These are phyloP conservation scores for Hypoxylon sp. DNA, from an alignment of 2,329 filamentous ascomycete genomes.

Conservation along the genomic window DNA sequence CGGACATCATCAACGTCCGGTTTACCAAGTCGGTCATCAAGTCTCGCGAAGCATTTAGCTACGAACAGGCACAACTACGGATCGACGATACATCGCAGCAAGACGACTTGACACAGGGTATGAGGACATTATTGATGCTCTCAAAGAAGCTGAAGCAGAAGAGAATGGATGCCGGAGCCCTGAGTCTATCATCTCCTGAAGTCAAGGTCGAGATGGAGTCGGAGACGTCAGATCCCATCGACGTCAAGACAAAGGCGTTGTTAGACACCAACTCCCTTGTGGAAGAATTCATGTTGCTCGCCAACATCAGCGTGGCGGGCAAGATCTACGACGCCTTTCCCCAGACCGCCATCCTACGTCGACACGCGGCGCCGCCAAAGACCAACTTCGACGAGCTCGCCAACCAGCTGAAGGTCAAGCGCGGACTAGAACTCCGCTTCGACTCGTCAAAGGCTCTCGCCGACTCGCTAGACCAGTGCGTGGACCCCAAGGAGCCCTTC, in stretches of 20 bases:
- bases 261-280: slow-evolving; percentile 97
- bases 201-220: slow-evolving; percentile 95
- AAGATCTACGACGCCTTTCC: slow-evolving; percentile 93
- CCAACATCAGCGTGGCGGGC: slow-evolving; percentile 91
- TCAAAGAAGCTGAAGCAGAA: slow-evolving; percentile 95
- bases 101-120: slow-evolving; percentile 88
- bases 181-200: slow-evolving; percentile 97
- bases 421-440: slow-evolving; percentile 77
- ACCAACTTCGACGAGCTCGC: slow-evolving; percentile 95
- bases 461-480: slow-evolving; percentile 86
- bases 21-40: slow-evolving; percentile 99
- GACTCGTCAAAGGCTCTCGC: slow-evolving; percentile 94
- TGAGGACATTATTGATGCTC: slow-evolving; percentile 84
- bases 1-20: slow-evolving; percentile 81
- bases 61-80: slow-evolving; percentile 92
- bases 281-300: slow-evolving; percentile 98
- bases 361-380: slow-evolving; percentile 90
- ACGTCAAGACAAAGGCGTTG: slow-evolving; percentile 93
- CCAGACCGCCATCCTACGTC: slow-evolving; percentile 91
- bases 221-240: slow-evolving; percentile 93
- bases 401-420: slow-evolving; percentile 89
- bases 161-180: slow-evolving; percentile 92
- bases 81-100: slow-evolving; percentile 90
- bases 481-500: slow-evolving; percentile 83
- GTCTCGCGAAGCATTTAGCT: slow-evolving; percentile 95